Percentiles rank a stretch among this genome's conserved stretches.
Evolutionary conservation across 2,329 filamentous ascomycete species (phyloP).

Genomic region (Cercospora janseana): DNA sequence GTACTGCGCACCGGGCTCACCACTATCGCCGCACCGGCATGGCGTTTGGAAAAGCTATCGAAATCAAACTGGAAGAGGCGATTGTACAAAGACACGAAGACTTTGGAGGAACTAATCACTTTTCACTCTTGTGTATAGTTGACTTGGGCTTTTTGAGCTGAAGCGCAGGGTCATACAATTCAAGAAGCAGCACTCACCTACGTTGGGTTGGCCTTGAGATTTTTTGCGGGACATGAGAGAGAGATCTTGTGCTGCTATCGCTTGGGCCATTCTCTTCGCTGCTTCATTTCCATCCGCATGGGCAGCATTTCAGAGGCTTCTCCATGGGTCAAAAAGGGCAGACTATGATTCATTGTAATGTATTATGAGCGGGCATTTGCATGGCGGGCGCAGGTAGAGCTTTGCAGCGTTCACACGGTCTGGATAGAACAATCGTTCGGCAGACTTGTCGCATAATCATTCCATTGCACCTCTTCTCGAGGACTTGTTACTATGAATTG

Average conservation of each 20-base stretch:
- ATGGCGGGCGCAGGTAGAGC: neutral
- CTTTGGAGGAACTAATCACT: neutral
- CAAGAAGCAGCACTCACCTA: neutral
- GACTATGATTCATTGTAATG: neutral
- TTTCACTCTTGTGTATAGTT: too few species aligned
- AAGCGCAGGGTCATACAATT: too few species aligned
- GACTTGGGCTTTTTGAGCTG: too few species aligned
- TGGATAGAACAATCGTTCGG: conserved; percentile 3
- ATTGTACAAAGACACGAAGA: neutral
- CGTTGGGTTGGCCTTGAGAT: neutral
- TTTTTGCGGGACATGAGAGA: neutral
- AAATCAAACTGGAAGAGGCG: neutral
- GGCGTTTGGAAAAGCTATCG: neutral
- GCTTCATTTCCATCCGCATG: conserved; percentile 1
- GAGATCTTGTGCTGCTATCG: neutral
- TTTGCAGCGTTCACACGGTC: neutral
- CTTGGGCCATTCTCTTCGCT: conserved; percentile 1
- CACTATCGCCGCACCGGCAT: neutral
- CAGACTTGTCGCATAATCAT: neutral
- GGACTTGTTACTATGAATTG: too few species aligned
- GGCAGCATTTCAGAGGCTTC: conserved; percentile 1
- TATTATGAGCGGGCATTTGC: neutral
- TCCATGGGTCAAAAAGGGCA: neutral
- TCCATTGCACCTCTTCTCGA: too few species aligned
- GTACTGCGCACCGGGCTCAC: too few species aligned